Conservation (phyloP, 169 alveolate genomes). For the Cryptosporidium tyzzeri region DNA sequence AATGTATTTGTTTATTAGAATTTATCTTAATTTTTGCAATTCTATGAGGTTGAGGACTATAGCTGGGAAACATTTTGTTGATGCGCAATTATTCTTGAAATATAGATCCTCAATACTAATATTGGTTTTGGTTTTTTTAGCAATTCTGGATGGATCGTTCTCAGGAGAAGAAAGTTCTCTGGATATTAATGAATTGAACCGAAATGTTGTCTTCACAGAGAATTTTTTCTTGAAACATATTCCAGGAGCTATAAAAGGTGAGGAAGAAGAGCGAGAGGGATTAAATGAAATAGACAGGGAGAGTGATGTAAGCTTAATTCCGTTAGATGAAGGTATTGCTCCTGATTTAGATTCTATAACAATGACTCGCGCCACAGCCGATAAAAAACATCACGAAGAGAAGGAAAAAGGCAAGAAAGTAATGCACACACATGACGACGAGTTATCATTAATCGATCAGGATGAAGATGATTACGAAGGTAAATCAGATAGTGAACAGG, state of each 20-base stretch:
- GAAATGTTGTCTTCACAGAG: conserved; percentile 37
- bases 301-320: conserved; percentile 46
- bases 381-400: neutral
- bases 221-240: conserved; percentile 47
- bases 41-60: neutral
- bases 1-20: conserved; percentile 12
- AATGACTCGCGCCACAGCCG: conserved; percentile 23
- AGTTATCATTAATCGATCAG: conserved; percentile 41
- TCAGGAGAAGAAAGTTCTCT: neutral
- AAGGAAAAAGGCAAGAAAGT: neutral
- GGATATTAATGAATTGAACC: conserved; percentile 3
- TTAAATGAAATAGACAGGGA: conserved; percentile 11
- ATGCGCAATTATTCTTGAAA: neutral
- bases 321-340: conserved; percentile 16
- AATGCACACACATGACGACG: conserved; percentile 1
- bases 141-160: neutral
- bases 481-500: neutral
- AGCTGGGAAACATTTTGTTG: neutral
- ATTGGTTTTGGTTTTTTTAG: neutral
- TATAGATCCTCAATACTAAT: conserved; percentile 2
- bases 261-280: conserved; percentile 17
- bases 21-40: neutral
- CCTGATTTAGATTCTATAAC: conserved; percentile 36
- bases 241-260: conserved; percentile 42
- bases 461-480: neutral